A percentile compares a stretch with the other conserved stretches of the same genome.
Conservation (phyloP, 176 grass and related monocot genomes). For the Zea luxurians region DNA sequence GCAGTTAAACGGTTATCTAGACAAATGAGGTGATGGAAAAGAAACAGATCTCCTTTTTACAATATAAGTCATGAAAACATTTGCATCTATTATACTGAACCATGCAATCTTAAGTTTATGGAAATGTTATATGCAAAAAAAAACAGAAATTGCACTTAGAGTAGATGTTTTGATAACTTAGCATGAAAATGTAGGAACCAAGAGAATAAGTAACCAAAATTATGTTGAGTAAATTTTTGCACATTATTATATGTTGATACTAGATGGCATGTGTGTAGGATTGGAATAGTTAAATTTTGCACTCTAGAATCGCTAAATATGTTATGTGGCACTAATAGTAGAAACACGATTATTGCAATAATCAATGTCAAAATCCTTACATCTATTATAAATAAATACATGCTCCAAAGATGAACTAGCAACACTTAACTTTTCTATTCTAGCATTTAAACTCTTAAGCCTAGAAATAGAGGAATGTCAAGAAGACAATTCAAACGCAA, state of each 20-base stretch:
- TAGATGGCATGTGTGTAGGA: background rate
- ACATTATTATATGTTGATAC: background rate
- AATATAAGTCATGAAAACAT: background rate
- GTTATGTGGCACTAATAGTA: background rate
- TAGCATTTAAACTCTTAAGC: too few species aligned
- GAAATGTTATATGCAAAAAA: background rate
- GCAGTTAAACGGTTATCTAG: slow-evolving; percentile 49
- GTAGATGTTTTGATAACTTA: background rate
- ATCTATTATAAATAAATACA: too few species aligned
- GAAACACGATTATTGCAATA: too few species aligned
- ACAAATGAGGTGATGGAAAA: slow-evolving; percentile 47
- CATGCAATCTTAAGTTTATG: slow-evolving; percentile 7
- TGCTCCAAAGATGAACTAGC: too few species aligned
- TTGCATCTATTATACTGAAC: background rate
- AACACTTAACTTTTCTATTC: too few species aligned
- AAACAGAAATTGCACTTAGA: background rate
- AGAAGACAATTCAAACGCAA: too few species aligned
- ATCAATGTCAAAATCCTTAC: too few species aligned
- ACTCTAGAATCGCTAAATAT: background rate
- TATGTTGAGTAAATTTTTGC: background rate
- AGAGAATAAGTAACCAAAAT: background rate
- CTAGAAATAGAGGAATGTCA: too few species aligned
- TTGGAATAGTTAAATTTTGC: slow-evolving; percentile 6
- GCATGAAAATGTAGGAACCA: background rate
- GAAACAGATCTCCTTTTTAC: slow-evolving; percentile 64